Base-by-base conservation (phyloP, 2,329 filamentous ascomycete species). In the Lecanosticta acicola region DNA sequence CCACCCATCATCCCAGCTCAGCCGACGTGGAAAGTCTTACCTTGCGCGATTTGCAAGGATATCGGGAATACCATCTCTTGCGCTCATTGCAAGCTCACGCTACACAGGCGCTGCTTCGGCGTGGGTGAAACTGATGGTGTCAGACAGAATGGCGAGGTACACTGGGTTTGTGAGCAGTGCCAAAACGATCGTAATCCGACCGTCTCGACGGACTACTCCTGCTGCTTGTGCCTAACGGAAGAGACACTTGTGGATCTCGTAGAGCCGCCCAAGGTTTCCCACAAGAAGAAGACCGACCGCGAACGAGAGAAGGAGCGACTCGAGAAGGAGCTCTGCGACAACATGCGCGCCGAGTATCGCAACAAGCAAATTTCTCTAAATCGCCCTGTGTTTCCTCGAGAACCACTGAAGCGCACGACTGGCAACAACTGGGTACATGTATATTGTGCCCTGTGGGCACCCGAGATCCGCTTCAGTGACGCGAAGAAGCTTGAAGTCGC, bases 391-490 rank as follows among this genome's bases (percentile, higher is more conserved):
- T 80, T 87, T 54, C 93, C 93, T 19, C 81, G 93, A 39, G 93
- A 97, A 64, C 85, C 93, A 3, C 73, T 98, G 52, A 98, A 98
- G 70, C 81, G 87, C 39, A 98, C 93, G 0, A 87, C 85, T 3
- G 89, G 94, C 64, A 97, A 97, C 69, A 97, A 97, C 62, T 98
- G 93, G 93, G 87, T 96, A 13, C 93, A 98, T 64, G 88, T 97
- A 20, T 84, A 85, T 32, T 98, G 93, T 62, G 90, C 93, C 1
- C 75, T 95, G 14, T 97, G 87, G 82, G 90, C 85, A 9, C 83
- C 88, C 0, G 93, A 98, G 67, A 84, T 95, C 59, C 93, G 90
- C 61, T 98, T 96, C 66, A 90, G 86, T 51, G 87, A 87, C 58
- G 85, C 89, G 14, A 82, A 83, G 59, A 81, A 85, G 14, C 71